Evolutionary conservation across 208 protist genomes (phyloP).

Genomic region (Leishmania mexicana): DNA sequence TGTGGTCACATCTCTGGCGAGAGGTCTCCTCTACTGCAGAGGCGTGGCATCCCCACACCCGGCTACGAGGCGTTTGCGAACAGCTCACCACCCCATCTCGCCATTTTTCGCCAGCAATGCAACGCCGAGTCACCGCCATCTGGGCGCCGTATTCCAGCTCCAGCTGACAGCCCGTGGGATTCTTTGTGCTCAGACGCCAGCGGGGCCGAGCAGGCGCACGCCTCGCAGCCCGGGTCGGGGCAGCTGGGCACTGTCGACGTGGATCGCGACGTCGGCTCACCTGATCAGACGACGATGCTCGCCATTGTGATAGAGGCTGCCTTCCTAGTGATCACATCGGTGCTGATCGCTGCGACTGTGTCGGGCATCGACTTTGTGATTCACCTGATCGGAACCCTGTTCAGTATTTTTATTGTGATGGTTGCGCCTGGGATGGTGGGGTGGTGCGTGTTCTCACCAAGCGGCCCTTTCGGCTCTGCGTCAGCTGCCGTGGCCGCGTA

Average conservation of each 20-base stretch:
- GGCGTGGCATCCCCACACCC: neutral
- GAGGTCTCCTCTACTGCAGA: slow-evolving; percentile 23
- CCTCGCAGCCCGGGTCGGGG: neutral
- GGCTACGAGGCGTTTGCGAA: slow-evolving; percentile 23
- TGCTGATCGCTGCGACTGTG: slow-evolving; percentile 48
- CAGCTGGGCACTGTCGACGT: slow-evolving; percentile 22
- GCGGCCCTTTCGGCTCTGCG: slow-evolving; percentile 23
- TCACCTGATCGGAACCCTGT: slow-evolving; percentile 62
- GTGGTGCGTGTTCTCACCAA: slow-evolving; percentile 53
- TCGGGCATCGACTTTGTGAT: slow-evolving; percentile 75
- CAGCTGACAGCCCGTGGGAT: neutral
- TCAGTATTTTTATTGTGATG: slow-evolving; percentile 67
- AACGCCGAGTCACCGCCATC: neutral
- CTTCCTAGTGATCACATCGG: slow-evolving; percentile 48
- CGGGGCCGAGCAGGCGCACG: neutral
- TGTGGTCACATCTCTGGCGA: slow-evolving; percentile 1
- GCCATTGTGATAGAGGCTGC: slow-evolving; percentile 71
- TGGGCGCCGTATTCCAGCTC: too few relatives aligned
- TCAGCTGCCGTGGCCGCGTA: slow-evolving; percentile 8
- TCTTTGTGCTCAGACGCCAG: neutral
- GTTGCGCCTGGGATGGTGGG: slow-evolving; percentile 60
- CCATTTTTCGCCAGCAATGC: neutral
- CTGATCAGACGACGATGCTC: slow-evolving; percentile 66
- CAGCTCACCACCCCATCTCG: slow-evolving; percentile 7
- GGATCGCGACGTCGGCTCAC: slow-evolving; percentile 71